Evolutionary conservation across 2,329 filamentous ascomycete species (phyloP).

Genomic region (Coniochaeta sp.): DNA sequence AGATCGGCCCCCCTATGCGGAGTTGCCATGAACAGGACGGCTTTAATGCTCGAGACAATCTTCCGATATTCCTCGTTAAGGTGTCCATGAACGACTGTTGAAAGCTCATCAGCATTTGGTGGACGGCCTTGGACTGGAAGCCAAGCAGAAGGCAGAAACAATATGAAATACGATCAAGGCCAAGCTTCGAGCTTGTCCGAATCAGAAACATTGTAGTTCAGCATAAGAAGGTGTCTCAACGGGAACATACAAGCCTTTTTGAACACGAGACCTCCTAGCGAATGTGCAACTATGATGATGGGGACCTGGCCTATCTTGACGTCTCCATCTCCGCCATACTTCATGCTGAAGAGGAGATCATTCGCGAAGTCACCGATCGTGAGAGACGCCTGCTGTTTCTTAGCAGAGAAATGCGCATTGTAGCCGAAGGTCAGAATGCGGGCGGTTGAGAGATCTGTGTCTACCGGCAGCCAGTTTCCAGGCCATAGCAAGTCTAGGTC

Average conservation of each 20-base stretch:
- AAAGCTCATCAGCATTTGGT: not conserved
- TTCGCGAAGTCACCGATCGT: constrained; percentile 15
- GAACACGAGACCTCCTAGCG: constrained; percentile 17
- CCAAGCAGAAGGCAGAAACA: not conserved
- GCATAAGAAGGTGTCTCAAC: not conserved
- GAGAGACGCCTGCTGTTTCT: constrained; percentile 6
- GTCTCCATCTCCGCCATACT: constrained; percentile 9
- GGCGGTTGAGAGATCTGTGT: constrained; percentile 10
- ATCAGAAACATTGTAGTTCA: not conserved
- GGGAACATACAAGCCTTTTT: constrained; percentile 11
- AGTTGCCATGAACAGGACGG: constrained; percentile 17
- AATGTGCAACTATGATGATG: constrained; percentile 16
- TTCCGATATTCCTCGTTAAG: constrained; percentile 13
- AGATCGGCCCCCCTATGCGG: constrained; percentile 17
- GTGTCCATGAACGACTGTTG: constrained; percentile 10
- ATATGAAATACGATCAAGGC: not conserved
- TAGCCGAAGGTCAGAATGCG: constrained; percentile 17
- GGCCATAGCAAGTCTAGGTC: constrained; percentile 14
- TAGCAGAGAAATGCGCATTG: constrained; percentile 13
- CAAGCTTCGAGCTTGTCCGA: not conserved
- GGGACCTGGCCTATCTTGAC: constrained; percentile 11
- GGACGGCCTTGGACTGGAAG: not conserved
- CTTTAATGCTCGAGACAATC: constrained; percentile 11
- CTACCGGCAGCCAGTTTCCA: constrained; percentile 11
- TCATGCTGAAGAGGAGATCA: constrained; percentile 15